Conservation (phyloP, 164 flowering plant species). For the Macadamia integrifolia region DNA sequence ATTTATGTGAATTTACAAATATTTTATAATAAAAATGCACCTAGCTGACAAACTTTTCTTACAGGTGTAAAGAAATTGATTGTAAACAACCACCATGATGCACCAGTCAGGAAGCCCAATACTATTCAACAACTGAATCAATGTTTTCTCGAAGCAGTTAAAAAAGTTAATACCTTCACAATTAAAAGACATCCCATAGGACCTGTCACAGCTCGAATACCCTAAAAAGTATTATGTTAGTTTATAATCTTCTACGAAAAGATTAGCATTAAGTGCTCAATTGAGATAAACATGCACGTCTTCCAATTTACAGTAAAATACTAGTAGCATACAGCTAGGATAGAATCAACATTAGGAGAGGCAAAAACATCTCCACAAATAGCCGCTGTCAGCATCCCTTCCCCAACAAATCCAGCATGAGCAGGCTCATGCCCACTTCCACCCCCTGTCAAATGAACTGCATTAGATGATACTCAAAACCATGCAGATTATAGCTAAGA, state of each 20-base stretch:
- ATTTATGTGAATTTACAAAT: neutral
- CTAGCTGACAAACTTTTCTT: neutral
- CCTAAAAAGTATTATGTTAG: constrained; percentile 40
- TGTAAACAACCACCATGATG: neutral
- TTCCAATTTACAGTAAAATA: neutral
- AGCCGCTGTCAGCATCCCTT: constrained; percentile 97
- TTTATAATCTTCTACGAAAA: neutral
- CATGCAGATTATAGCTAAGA: neutral
- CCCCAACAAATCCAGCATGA: constrained; percentile 95
- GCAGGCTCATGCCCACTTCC: constrained; percentile 99
- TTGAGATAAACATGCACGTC: neutral
- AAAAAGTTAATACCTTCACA: constrained; percentile 56
- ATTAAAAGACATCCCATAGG: constrained; percentile 88
- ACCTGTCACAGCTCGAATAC: constrained; percentile 98
- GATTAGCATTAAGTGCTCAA: constrained; percentile 2
- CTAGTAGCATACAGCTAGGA: constrained; percentile 70
- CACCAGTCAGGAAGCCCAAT: neutral
- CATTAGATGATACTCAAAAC: neutral
- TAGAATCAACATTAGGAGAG: constrained; percentile 84
- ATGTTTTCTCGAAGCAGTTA: neutral
- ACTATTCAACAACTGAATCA: neutral
- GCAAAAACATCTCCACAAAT: constrained; percentile 91
- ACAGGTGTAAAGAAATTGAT: neutral
- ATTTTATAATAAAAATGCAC: neutral
- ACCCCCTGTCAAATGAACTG: constrained; percentile 49